Conservation (phyloP, 208 protist species). For the Crithidia acanthocephali region DNA sequence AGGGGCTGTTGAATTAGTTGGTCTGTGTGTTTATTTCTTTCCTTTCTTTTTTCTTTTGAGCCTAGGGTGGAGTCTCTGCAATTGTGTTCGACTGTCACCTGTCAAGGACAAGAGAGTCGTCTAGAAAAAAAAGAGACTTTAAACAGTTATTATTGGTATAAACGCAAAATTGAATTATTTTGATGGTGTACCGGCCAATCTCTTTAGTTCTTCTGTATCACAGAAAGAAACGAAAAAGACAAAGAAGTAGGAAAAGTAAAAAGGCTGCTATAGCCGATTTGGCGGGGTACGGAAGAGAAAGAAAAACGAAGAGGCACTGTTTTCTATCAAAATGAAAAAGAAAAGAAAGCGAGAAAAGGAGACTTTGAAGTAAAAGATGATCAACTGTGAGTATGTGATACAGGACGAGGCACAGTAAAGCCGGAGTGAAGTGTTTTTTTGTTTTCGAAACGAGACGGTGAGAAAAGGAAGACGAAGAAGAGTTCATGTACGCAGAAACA, state of each 20-base stretch:
- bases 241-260: neutral
- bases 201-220: neutral
- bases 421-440: neutral
- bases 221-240: constrained; percentile 1
- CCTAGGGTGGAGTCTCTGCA: too few species aligned
- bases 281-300: constrained; percentile 4
- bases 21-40: too few species aligned
- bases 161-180: neutral
- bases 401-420: too few species aligned
- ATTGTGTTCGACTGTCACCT: too few species aligned
- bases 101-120: neutral
- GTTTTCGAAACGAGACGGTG: too few species aligned
- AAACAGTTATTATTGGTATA: neutral
- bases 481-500: too few species aligned
- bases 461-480: too few species aligned
- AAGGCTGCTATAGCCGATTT: neutral
- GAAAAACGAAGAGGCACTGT: neutral
- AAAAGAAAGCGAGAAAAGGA: constrained; percentile 2
- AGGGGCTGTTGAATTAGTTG: constrained; percentile 1
- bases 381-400: neutral
- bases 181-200: constrained; percentile 1
- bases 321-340: neutral
- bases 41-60: too few species aligned
- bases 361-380: constrained; percentile 20
- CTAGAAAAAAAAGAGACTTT: neutral